Conservation (phyloP, 1,284 basidiomycete genomes). For the Ceratobasidium sp. region DNA sequence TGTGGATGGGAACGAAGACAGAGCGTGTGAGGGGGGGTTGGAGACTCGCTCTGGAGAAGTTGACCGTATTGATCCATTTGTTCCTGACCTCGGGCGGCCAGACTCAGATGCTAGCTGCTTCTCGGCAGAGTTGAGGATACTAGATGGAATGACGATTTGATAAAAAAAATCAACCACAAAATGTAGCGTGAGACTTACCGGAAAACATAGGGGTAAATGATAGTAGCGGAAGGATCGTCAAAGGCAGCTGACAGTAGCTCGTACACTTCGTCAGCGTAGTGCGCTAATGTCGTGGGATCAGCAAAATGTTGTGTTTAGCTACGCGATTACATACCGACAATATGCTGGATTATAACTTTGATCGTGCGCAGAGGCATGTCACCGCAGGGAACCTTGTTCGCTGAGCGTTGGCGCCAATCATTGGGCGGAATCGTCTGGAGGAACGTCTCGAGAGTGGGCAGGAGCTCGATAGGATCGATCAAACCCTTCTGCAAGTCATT, state of each 20-base stretch:
- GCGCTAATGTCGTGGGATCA: constrained; percentile 60
- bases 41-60: constrained; percentile 64
- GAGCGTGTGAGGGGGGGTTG: constrained; percentile 70
- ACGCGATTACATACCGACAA: constrained; percentile 77
- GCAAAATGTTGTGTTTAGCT: neutral
- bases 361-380: constrained; percentile 98
- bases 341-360: constrained; percentile 96
- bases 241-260: constrained; percentile 80
- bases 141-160: neutral
- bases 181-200: constrained; percentile 54
- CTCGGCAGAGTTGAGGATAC: constrained; percentile 71
- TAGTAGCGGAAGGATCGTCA: constrained; percentile 83
- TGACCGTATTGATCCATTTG: constrained; percentile 55
- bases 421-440: constrained; percentile 92
- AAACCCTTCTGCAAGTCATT: constrained; percentile 85
- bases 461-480: constrained; percentile 87
- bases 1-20: constrained; percentile 57
- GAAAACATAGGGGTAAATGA: constrained; percentile 86
- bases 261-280: constrained; percentile 83
- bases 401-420: constrained; percentile 93
- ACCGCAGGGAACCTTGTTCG: constrained; percentile 90
- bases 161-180: neutral
- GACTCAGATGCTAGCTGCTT: constrained; percentile 44
- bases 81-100: constrained; percentile 31
- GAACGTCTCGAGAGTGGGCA: constrained; percentile 96